phyloP scores from a whole-genome alignment of 2,329 filamentous ascomycete genomes.

The Fusarium sp. region DNA sequence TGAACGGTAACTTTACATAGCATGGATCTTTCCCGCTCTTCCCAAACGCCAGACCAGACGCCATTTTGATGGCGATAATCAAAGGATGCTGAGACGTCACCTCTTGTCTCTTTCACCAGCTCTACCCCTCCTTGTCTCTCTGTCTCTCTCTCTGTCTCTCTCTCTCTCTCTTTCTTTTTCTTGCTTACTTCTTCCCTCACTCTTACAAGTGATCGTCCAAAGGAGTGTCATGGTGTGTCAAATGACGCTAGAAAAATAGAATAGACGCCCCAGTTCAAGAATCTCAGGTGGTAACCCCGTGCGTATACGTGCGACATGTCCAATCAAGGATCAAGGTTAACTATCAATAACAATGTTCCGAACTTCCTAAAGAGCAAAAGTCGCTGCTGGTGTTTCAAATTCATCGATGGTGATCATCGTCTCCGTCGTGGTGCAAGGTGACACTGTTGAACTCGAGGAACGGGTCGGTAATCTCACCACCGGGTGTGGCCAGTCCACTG shows the following conservation, averaged over 20 bases:
- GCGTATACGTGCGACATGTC: constrained; percentile 43
- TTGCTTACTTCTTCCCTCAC: constrained; percentile 7
- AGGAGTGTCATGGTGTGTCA: constrained; percentile 44
- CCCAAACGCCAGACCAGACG: constrained; percentile 53
- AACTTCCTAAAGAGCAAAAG: constrained; percentile 8
- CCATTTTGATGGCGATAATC: constrained; percentile 45
- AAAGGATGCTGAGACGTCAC: constrained; percentile 40
- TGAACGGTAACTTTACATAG: constrained; percentile 49
- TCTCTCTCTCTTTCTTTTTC: neutral
- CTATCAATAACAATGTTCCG: constrained; percentile 22
- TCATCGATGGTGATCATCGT: constrained; percentile 66
- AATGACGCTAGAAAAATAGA: constrained; percentile 45
- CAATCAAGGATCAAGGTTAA: constrained; percentile 23
- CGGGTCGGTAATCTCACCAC: constrained; percentile 84
- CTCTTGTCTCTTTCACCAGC: constrained; percentile 28
- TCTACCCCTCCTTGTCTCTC: constrained; percentile 5
- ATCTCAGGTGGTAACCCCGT: constrained; percentile 44
- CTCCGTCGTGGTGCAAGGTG: constrained; percentile 95
- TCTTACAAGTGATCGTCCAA: constrained; percentile 34
- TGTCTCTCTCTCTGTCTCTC: constrained; percentile 4
- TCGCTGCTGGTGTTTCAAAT: neutral
- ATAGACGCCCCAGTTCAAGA: constrained; percentile 42
- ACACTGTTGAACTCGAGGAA: constrained; percentile 99
- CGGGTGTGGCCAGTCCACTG: constrained; percentile 86
- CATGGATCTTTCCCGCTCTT: constrained; percentile 50